Base-by-base conservation (phyloP, 345 rosid species). In the Crucihimalaya himalaica region DNA sequence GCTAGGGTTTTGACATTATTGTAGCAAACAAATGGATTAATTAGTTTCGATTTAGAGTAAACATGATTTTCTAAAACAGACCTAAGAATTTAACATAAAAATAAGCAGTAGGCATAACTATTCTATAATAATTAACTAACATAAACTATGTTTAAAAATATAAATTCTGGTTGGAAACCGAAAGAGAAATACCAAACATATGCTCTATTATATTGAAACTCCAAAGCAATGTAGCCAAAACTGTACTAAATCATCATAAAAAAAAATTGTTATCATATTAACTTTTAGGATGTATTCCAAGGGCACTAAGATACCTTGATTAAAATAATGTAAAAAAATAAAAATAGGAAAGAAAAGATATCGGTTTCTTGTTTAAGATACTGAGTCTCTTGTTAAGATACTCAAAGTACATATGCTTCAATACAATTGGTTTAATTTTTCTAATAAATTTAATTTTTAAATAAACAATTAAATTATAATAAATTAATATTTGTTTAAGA, bases 281-380 rank as follows among this genome's bases (percentile, higher is more conserved):
- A 3, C 46, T 72, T 70, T 25, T 55, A 43, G 70, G 71, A 35
- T 65, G 71, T 56, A 73, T 66, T 23, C n/a, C n/a, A n/a, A n/a
- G n/a, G n/a, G n/a, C n/a, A n/a, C n/a, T n/a, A n/a, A n/a, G n/a
- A n/a, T n/a, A n/a, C n/a, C n/a, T n/a, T n/a, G n/a, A n/a, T n/a
- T n/a, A n/a, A n/a, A n/a, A n/a, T n/a, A n/a, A n/a, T n/a, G n/a
- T n/a, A n/a, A n/a, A n/a, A n/a, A n/a, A n/a, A n/a, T n/a, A n/a
- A n/a, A n/a, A n/a, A n/a, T n/a, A n/a, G n/a, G n/a, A n/a, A n/a
- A n/a, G n/a, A n/a, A n/a, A n/a, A n/a, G n/a, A n/a, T n/a, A n/a
- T n/a, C n/a, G n/a, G n/a, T n/a, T n/a, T n/a, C n/a, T n/a, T n/a
- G n/a, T n/a, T n/a, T n/a, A n/a, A n/a, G n/a, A n/a, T n/a, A n/a